Evolutionary conservation across 768 basidiomycete species (phyloP).

Genomic region (Trametes sanguinea): DNA sequence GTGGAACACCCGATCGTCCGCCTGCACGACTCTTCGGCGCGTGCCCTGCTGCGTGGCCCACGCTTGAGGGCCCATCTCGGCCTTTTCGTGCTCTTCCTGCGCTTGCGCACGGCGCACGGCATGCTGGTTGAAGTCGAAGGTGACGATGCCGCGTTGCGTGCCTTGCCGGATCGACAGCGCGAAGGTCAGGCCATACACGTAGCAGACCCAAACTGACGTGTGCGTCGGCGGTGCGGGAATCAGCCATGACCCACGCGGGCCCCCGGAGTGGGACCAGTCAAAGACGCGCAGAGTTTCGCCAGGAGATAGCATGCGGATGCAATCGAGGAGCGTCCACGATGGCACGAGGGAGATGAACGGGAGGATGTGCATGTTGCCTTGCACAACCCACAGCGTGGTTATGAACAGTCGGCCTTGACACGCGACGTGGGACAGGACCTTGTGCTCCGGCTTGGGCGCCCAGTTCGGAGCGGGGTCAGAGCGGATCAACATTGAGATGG

Average conservation of each 20-base stretch:
- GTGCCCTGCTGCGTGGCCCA: background rate
- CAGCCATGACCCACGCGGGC: slow-evolving; percentile 48
- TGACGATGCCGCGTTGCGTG: slow-evolving; percentile 32
- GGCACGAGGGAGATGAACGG: no score
- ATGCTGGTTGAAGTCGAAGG: slow-evolving; percentile 57
- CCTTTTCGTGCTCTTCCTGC: slow-evolving; percentile 16
- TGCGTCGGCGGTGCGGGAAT: slow-evolving; percentile 31
- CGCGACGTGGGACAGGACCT: no score
- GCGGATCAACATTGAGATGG: slow-evolving; percentile 45
- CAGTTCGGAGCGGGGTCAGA: slow-evolving; percentile 56
- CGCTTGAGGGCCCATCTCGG: background rate
- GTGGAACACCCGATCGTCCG: slow-evolving; percentile 22
- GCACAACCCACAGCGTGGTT: no score
- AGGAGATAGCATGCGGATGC: slow-evolving; percentile 28
- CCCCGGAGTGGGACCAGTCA: no score
- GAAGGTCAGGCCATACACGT: slow-evolving; percentile 52
- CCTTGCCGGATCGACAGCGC: slow-evolving; percentile 30
- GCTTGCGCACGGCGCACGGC: slow-evolving; percentile 22
- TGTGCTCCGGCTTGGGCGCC: slow-evolving; percentile 36
- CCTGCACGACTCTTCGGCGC: background rate
- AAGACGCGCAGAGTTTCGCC: no score
- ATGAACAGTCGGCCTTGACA: no score
- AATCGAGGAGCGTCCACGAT: no score
- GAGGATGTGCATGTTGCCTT: no score
- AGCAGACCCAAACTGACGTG: slow-evolving; percentile 56